Conservation (phyloP, 2,329 filamentous ascomycete genomes). For the Fusarium sp. region DNA sequence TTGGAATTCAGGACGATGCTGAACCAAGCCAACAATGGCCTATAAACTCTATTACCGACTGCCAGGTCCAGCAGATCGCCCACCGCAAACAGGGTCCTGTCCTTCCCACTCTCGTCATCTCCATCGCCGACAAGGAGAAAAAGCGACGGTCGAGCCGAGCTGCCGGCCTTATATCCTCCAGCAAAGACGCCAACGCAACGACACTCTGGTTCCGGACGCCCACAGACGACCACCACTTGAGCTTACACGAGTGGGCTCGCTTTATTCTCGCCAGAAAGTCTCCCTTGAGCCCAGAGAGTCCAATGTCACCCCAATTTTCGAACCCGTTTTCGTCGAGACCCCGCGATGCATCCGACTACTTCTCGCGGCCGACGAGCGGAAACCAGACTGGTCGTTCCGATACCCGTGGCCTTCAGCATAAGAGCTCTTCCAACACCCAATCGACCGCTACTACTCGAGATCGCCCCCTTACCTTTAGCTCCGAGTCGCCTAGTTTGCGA, state of each 20-base stretch:
- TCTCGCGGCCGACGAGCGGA: constrained; percentile 57
- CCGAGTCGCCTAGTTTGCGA: constrained; percentile 69
- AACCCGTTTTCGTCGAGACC: constrained; percentile 61
- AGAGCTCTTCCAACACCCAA: constrained; percentile 59
- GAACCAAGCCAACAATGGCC: constrained; percentile 66
- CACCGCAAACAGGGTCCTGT: constrained; percentile 71
- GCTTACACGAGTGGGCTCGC: constrained; percentile 69
- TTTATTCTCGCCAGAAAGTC: constrained; percentile 60
- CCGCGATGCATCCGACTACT: constrained; percentile 55
- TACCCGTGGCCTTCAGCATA: constrained; percentile 54
- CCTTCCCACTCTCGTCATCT: constrained; percentile 69
- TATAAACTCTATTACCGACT: constrained; percentile 63
- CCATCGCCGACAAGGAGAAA: constrained; percentile 68
- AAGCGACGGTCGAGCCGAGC: constrained; percentile 74
- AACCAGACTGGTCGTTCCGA: constrained; percentile 50
- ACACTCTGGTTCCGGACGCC: constrained; percentile 68
- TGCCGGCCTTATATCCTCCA: constrained; percentile 62
- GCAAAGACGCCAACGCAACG: constrained; percentile 60
- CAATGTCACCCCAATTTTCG: constrained; percentile 63
- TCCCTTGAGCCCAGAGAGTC: constrained; percentile 62
- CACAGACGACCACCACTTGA: constrained; percentile 61
- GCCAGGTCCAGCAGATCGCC: constrained; percentile 67
- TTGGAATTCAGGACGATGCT: constrained; percentile 56
- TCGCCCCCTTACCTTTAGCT: constrained; percentile 62
- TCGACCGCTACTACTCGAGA: constrained; percentile 59